Evolutionary conservation across 176 grass and related monocot genomes (phyloP).

Genomic region (Areca catechu): DNA sequence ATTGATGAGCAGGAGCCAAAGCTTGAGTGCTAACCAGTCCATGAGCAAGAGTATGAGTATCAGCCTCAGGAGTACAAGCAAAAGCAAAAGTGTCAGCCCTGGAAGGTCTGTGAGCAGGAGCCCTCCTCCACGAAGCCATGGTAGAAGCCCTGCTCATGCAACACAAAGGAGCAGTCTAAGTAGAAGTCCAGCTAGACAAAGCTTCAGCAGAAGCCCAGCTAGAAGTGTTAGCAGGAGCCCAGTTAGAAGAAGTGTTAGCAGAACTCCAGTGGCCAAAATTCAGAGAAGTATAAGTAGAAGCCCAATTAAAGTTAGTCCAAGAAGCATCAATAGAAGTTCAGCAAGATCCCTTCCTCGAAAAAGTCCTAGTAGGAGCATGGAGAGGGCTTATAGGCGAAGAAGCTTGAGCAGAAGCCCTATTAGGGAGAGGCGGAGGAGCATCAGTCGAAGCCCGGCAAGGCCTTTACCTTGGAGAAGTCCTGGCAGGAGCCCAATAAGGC

Average conservation of each 20-base stretch:
- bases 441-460: slow-evolving; percentile 37
- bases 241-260: slow-evolving; percentile 31
- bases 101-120: slow-evolving; percentile 41
- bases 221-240: slow-evolving; percentile 43
- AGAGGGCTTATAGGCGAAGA: slow-evolving; percentile 29
- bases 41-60: slow-evolving; percentile 98
- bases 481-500: slow-evolving; percentile 14
- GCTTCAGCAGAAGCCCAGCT: slow-evolving; percentile 43
- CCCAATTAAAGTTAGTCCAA: slow-evolving; percentile 30
- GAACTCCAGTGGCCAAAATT: slow-evolving; percentile 27
- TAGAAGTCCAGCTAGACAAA: slow-evolving; percentile 22
- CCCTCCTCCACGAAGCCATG: slow-evolving; percentile 18
- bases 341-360: slow-evolving; percentile 47
- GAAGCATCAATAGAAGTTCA: slow-evolving; percentile 53
- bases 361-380: slow-evolving; percentile 44
- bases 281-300: slow-evolving; percentile 44
- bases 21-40: slow-evolving; percentile 59
- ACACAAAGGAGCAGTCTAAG: slow-evolving; percentile 30
- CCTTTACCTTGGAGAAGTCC: slow-evolving; percentile 25
- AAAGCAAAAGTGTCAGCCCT: slow-evolving; percentile 30
- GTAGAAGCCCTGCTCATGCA: slow-evolving; percentile 36
- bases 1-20: slow-evolving; percentile 82
- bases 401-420: slow-evolving; percentile 39
- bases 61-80: slow-evolving; percentile 61
- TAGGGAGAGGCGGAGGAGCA: slow-evolving; percentile 40